Evolutionary conservation across 2,329 filamentous ascomycete genomes (phyloP), one percentile per base, ranked within the genome.

Genomic region (Diaporthe caulivora): DNA sequence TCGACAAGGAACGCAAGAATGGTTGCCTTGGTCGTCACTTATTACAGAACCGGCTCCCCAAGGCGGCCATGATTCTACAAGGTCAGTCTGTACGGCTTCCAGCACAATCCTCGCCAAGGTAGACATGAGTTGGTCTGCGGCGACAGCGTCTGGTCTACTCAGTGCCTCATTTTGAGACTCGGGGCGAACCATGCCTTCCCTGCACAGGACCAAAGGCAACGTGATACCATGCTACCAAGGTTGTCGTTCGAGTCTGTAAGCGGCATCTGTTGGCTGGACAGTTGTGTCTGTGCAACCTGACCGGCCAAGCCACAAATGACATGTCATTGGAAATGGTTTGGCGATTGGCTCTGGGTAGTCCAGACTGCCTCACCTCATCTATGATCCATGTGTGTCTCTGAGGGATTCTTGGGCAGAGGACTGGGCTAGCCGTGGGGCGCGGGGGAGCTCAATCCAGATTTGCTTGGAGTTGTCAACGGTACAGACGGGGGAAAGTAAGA

Each of bases 271-370:
- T 71, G 29, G 58, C 62, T 26, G 17, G 44, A 62, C 21, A 47
- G 34, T 21, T 44, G 44, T 53, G 44, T 44, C 58, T 62, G 44
- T 53, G 55, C 69, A 62, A 44, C 69, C 58, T 53, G 31, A 34
- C 31, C 55, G 55, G 49, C 44, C 55, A 71, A 71, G 69, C 69
- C 69, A 71, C 69, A 71, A 62, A 62, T 71, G 69, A 62, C 69
- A 44, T 71, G 55, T 71, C 69, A 71, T 3, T 34, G 31, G 55
- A 62, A 31, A 42, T n/a, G 11, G 31, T 31, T 44, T 49, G 47
- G 34, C 26, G 47, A 49, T 42, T 62, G 26, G 37, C 49, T 34
- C 42, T 57, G 26, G 29, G 8, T 9, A 47, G 29, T 60, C 40
- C 21, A 70, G 21, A 40, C 26, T 70, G 8, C 13, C 29, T 31